phyloP scores from a whole-genome alignment of 805 yeast genomes.

The Starmerella vaccinii region DNA sequence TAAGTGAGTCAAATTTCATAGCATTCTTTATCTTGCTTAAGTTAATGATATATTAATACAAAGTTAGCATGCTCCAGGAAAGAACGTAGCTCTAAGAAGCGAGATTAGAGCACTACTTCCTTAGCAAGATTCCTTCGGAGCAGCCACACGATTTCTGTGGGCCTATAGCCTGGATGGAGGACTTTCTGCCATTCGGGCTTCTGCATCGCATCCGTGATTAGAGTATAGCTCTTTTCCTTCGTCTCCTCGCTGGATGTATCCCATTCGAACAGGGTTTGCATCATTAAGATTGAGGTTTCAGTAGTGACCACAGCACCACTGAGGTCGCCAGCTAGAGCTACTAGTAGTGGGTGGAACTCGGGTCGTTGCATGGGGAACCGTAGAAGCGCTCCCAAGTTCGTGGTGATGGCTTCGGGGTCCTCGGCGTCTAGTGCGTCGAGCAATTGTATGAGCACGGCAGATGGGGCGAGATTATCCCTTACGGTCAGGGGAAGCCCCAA shows the following conservation, averaged over 20 bases:
- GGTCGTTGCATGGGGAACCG: constrained; percentile 13
- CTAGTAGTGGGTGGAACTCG: constrained; percentile 22
- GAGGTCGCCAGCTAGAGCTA: constrained; percentile 20
- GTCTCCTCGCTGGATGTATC: constrained; percentile 5
- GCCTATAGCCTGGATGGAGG: constrained; percentile 1
- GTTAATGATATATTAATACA: too few species aligned
- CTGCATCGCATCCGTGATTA: constrained; percentile 7
- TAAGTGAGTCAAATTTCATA: too few species aligned
- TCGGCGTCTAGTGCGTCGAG: constrained; percentile 10
- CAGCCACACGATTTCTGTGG: constrained; percentile 6
- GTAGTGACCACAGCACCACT: constrained; percentile 4
- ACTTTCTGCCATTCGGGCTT: constrained; percentile 8
- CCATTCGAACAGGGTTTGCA: constrained; percentile 14
- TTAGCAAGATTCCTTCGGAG: constrained; percentile 12
- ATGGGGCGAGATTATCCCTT: constrained; percentile 18
- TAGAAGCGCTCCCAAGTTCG: constrained; percentile 9
- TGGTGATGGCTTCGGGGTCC: constrained; percentile 3
- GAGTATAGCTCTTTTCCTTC: not conserved
- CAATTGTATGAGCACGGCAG: constrained; percentile 17
- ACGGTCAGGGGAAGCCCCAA: constrained; percentile 12
- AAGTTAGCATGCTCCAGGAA: not conserved
- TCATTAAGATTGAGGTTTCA: constrained; percentile 6
- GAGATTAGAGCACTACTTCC: not conserved
- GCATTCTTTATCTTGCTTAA: too few species aligned
- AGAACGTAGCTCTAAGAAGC: not conserved